phyloP scores from a whole-genome alignment of 768 basidiomycete genomes.

The Coprinopsis marcescibilis region DNA sequence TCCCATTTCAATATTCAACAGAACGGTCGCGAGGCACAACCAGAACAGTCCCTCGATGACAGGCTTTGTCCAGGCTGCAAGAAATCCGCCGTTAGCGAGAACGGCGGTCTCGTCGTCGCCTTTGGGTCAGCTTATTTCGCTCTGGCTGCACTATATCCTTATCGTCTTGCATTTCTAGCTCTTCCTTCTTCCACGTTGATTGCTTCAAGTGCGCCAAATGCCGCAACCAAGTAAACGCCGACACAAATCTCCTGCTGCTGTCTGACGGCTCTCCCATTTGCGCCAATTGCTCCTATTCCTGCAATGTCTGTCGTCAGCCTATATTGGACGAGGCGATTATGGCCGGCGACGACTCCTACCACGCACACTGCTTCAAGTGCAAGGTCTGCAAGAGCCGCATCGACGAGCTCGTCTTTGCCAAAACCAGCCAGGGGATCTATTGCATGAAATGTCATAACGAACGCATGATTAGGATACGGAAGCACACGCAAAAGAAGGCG shows the following conservation, averaged over 20 bases:
- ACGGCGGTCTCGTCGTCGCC: constrained; percentile 86
- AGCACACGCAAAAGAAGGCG: constrained; percentile 85
- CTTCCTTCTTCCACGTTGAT: constrained; percentile 91
- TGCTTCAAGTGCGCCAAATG: constrained; percentile 99
- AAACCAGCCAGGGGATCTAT: constrained; percentile 96
- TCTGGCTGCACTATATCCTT: not conserved
- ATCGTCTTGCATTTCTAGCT: constrained; percentile 37
- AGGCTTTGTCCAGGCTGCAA: constrained; percentile 80
- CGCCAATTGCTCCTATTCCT: constrained; percentile 89
- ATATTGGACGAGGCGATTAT: constrained; percentile 99
- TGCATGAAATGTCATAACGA: constrained; percentile 99
- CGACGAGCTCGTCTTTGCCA: constrained; percentile 97
- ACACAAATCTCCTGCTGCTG: constrained; percentile 93
- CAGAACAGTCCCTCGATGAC: constrained; percentile 39
- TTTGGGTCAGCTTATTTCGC: constrained; percentile 67
- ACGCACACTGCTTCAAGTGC: constrained; percentile 98
- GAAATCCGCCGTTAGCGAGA: constrained; percentile 67
- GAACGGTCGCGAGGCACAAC: constrained; percentile 9
- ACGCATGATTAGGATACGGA: constrained; percentile 87
- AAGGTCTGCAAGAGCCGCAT: constrained; percentile 91
- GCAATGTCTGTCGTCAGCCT: constrained; percentile 89
- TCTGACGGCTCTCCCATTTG: constrained; percentile 98
- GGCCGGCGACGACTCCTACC: constrained; percentile 98
- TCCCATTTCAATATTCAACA: constrained; percentile 30
- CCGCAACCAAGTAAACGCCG: constrained; percentile 84